Percentiles rank a stretch among this genome's conserved stretches.
phyloP scores from a whole-genome alignment of 148 eudicot species.

The Chenopodium album region DNA sequence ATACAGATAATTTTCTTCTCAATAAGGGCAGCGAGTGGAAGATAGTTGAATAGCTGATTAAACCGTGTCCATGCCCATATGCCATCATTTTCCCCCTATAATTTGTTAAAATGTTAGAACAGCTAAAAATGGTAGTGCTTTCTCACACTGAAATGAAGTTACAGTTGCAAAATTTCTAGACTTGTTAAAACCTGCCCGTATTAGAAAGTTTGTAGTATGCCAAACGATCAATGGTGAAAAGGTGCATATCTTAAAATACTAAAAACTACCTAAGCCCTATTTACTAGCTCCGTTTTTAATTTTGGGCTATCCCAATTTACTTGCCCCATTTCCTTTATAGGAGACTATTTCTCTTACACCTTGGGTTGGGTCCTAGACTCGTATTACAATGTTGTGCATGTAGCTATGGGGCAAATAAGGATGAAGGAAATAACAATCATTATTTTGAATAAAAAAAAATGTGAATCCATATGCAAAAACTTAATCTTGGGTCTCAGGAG shows the following conservation, averaged over 20 bases:
- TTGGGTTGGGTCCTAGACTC: too few species aligned
- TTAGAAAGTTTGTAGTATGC: neutral
- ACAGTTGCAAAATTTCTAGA: neutral
- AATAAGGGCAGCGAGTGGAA: constrained; percentile 93
- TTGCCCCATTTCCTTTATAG: too few species aligned
- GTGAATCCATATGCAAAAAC: neutral
- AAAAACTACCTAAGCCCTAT: too few species aligned
- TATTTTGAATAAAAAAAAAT: too few species aligned
- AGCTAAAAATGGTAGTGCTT: neutral
- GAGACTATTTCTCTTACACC: too few species aligned
- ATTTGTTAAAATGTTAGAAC: constrained; percentile 24
- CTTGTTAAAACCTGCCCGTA: neutral
- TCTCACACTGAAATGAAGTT: neutral
- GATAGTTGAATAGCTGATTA: constrained; percentile 92
- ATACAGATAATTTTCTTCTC: constrained; percentile 96
- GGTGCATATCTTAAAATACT: neutral
- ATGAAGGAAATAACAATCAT: too few species aligned
- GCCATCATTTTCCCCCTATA: constrained; percentile 94
- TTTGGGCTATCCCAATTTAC: too few species aligned
- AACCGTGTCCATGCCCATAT: constrained; percentile 98
- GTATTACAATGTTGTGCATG: too few species aligned
- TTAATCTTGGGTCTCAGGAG: neutral
- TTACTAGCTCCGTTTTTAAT: neutral
- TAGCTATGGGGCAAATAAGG: too few species aligned
- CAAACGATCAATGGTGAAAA: neutral